These are phyloP conservation scores for Xylaria sp. DNA, from an alignment of 2,329 filamentous ascomycete species.

Conservation along the genomic window DNA sequence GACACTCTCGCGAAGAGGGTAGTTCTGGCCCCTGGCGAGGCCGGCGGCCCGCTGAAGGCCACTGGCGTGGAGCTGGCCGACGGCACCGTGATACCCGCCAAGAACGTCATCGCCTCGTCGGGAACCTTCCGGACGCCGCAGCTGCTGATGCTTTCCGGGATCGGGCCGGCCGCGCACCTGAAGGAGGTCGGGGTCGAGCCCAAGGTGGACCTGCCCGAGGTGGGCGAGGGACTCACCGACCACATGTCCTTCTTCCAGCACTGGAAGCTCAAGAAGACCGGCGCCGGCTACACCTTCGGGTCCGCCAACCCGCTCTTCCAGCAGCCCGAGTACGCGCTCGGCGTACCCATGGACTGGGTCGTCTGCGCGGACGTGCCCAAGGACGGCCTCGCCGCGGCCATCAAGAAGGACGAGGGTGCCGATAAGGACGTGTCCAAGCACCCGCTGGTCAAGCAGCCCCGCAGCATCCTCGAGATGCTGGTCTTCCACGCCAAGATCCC, in stretches of 20 bases:
- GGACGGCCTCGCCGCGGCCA: constrained; percentile 34
- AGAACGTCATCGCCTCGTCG: constrained; percentile 34
- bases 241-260: constrained; percentile 36
- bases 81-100: constrained; percentile 28
- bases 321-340: constrained; percentile 39
- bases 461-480: constrained; percentile 3
- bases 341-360: constrained; percentile 41
- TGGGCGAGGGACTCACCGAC: constrained; percentile 29
- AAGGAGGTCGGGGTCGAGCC: constrained; percentile 36
- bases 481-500: constrained; percentile 1
- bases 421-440: constrained; percentile 34
- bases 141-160: constrained; percentile 36
- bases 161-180: constrained; percentile 31
- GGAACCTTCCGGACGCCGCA: constrained; percentile 36
- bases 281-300: constrained; percentile 35
- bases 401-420: constrained; percentile 37
- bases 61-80: constrained; percentile 5
- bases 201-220: constrained; percentile 32
- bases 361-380: constrained; percentile 31
- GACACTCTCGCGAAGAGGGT: neutral
- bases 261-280: constrained; percentile 38
- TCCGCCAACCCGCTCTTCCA: constrained; percentile 39
- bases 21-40: neutral
- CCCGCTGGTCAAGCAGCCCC: constrained; percentile 33
- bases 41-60: constrained; percentile 5